phyloP scores from a whole-genome alignment of 2,329 filamentous ascomycete species.

The Aureobasidium sp. region DNA sequence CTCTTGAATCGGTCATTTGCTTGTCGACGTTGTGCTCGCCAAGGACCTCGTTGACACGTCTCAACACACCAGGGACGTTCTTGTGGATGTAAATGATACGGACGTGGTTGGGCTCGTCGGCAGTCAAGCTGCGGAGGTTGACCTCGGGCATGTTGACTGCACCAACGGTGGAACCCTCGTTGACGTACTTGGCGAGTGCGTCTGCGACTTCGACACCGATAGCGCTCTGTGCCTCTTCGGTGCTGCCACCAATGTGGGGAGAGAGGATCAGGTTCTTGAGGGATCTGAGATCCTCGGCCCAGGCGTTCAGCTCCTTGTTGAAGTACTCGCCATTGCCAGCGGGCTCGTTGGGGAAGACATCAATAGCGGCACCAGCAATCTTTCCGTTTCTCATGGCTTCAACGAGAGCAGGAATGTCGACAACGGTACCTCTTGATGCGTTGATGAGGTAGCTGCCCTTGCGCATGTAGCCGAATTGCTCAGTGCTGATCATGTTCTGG shows the following conservation, averaged over 20 bases:
- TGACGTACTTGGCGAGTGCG: slow-evolving; percentile 86
- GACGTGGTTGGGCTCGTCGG: slow-evolving; percentile 82
- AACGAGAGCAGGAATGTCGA: slow-evolving; percentile 87
- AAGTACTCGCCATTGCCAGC: slow-evolving; percentile 94
- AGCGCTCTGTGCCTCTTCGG: slow-evolving; percentile 91
- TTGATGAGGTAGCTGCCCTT: slow-evolving; percentile 90
- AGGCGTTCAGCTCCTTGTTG: slow-evolving; percentile 70
- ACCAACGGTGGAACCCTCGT: slow-evolving; percentile 82
- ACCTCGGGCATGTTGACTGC: slow-evolving; percentile 98
- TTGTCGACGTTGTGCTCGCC: slow-evolving; percentile 97
- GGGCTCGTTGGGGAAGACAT: slow-evolving; percentile 92
- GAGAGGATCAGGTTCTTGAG: slow-evolving; percentile 92
- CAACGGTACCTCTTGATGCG: slow-evolving; percentile 84
- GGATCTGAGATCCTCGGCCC: slow-evolving; percentile 74
- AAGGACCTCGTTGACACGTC: slow-evolving; percentile 90
- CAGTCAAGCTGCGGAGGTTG: slow-evolving; percentile 75
- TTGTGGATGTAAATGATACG: slow-evolving; percentile 92
- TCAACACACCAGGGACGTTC: slow-evolving; percentile 90
- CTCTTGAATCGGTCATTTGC: slow-evolving; percentile 93
- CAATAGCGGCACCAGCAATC: slow-evolving; percentile 86
- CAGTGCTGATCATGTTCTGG: slow-evolving; percentile 76
- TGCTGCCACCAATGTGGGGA: slow-evolving; percentile 94
- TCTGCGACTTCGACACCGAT: slow-evolving; percentile 91
- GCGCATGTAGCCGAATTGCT: slow-evolving; percentile 83
- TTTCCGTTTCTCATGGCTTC: slow-evolving; percentile 78